Base-by-base conservation (phyloP, 2,329 filamentous ascomycete species). In the Clonostachys rosea region DNA sequence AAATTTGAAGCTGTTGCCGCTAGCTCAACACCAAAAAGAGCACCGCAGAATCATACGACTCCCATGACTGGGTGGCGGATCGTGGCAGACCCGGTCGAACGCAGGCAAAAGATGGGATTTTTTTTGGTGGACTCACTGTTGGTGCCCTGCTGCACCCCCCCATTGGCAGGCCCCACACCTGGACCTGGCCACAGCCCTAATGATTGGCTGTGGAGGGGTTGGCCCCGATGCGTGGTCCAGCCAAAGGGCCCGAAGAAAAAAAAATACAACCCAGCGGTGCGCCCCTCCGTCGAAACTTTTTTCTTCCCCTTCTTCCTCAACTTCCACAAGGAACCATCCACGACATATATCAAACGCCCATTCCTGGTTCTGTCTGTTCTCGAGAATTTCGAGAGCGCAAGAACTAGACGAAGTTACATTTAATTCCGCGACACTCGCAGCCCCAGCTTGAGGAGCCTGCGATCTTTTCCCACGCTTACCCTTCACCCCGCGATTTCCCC, bases 291-390 rank as follows among this genome's bases (percentile, higher is more conserved):
- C 57, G 52, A 63, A 57, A 60, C 63, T 68, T 68, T 65, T 68
- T 60, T 56, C 57, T 55, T 59, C 53, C 53, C 58, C 53, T 54
- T 51, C 49, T 49, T 45, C 44, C 47, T 47, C 56, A 57, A 55
- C 54, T 59, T 54, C 59, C 56, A 59, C 51, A 56, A 58, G 58
- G 50, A 57, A 55, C 53, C 40, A 60, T 56, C 58, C 58, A 59
- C 59, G 56, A 54, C 49, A 54, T 50, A 64, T 54, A 61, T 57
- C 54, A 57, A 59, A 56, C 49, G 44, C 51, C 50, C 54, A 53
- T 61, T 75, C 68, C 60, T 74, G 72, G 62, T 67, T 63, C 56
- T 56, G 56, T 62, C 57, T 56, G 60, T 68, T 71, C 69, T 70
- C 66, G 65, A 64, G 52, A 56, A 55, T 56, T 52, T 66, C 65